Conservation (phyloP, 768 basidiomycete species). For the Pulveroboletus sp. region DNA sequence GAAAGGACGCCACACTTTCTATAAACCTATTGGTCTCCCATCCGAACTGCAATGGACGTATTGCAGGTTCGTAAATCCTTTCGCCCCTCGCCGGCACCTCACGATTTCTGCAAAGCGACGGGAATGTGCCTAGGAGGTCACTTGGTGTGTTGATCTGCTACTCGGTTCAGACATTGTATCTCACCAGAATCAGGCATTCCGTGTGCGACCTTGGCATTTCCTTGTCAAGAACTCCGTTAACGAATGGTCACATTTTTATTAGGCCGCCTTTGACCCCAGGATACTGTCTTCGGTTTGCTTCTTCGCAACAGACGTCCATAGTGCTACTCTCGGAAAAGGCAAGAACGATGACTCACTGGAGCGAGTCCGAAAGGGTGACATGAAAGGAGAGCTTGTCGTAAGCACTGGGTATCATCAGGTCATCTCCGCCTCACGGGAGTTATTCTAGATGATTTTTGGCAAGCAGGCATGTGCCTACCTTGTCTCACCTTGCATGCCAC, state of each 20-base stretch:
- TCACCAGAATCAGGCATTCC: constrained; percentile 40
- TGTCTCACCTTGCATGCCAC: not conserved
- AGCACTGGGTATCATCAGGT: constrained; percentile 20
- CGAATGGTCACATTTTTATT: not conserved
- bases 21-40: constrained; percentile 70
- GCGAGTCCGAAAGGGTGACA: constrained; percentile 67
- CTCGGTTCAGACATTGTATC: not conserved
- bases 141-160: constrained; percentile 44
- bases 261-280: constrained; percentile 88
- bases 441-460: constrained; percentile 82
- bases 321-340: constrained; percentile 79
- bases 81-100: constrained; percentile 1
- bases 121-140: constrained; percentile 93
- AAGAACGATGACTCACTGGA: constrained; percentile 78
- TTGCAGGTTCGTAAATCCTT: constrained; percentile 54
- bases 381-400: constrained; percentile 86
- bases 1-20: constrained; percentile 71
- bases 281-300: constrained; percentile 85
- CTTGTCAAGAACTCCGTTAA: not conserved
- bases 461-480: constrained; percentile 57
- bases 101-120: constrained; percentile 46
- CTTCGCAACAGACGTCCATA: constrained; percentile 93
- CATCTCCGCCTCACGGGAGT: not conserved
- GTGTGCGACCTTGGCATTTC: constrained; percentile 31
- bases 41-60: constrained; percentile 85